Percentiles rank a stretch among this genome's conserved stretches.
These are phyloP conservation scores for Fusarium cyanostomum DNA, from an alignment of 2,329 filamentous ascomycete genomes.

Conservation along the genomic window DNA sequence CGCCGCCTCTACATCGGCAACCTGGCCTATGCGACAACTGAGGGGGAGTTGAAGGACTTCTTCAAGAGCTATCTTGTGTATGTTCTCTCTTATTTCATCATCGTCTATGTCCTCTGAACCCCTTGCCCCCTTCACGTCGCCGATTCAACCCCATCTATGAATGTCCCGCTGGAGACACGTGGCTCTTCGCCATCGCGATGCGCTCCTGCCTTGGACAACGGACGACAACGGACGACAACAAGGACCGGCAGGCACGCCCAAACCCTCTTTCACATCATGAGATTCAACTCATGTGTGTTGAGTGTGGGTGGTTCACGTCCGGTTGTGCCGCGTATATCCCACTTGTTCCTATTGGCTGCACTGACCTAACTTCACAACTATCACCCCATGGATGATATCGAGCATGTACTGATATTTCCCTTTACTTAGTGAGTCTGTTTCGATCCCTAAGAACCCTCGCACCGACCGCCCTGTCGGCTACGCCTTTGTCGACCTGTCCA, in stretches of 20 bases:
- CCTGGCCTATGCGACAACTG: slow-evolving; percentile 99
- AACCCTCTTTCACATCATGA: slow-evolving; percentile 8
- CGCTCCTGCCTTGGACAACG: slow-evolving; percentile 16
- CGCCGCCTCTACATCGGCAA: slow-evolving; percentile 99
- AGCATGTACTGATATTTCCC: slow-evolving; percentile 41
- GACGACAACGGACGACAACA: slow-evolving; percentile 18
- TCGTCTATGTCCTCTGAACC: neutral
- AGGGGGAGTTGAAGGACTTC: slow-evolving; percentile 99
- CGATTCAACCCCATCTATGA: neutral
- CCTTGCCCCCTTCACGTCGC: neutral
- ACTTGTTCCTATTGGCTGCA: neutral
- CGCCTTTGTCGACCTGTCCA: slow-evolving; percentile 97
- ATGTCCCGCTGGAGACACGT: slow-evolving; percentile 39
- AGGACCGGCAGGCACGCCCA: slow-evolving; percentile 17
- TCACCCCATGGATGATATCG: neutral
- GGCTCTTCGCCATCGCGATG: slow-evolving; percentile 28
- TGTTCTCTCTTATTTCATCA: slow-evolving; percentile 56
- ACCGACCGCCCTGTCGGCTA: slow-evolving; percentile 98
- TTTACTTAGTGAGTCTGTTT: slow-evolving; percentile 86
- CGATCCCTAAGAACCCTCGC: slow-evolving; percentile 98
- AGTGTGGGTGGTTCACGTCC: neutral
- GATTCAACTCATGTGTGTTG: neutral
- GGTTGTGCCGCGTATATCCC: neutral
- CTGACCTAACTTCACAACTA: neutral
- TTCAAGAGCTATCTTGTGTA: slow-evolving; percentile 99